Evolutionary conservation across 495 filamentous ascomycete species (phyloP).

Genomic region (Penicilliopsis zonata): DNA sequence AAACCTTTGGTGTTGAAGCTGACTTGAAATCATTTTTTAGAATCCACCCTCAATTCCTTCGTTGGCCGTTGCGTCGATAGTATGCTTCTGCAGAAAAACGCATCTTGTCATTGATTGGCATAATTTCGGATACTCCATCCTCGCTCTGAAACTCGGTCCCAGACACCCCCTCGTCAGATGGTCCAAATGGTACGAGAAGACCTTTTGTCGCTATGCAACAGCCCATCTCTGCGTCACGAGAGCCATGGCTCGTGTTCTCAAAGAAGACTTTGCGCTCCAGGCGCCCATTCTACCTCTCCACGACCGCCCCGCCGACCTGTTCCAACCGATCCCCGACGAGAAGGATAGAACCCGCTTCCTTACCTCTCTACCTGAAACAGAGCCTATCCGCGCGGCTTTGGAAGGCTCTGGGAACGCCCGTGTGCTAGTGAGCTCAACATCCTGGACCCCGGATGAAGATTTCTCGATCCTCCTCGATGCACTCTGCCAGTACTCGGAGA

Average conservation of each 20-base stretch:
- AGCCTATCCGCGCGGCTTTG: slow-evolving; percentile 41
- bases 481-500: slow-evolving; percentile 55
- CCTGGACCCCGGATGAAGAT: slow-evolving; percentile 96
- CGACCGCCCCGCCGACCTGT: slow-evolving; percentile 76
- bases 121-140: slow-evolving; percentile 96
- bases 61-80: slow-evolving; percentile 56
- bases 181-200: slow-evolving; percentile 63
- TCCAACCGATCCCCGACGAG: slow-evolving; percentile 49
- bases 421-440: slow-evolving; percentile 81
- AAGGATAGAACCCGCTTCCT: slow-evolving; percentile 47
- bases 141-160: slow-evolving; percentile 52
- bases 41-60: slow-evolving; percentile 96
- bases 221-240: slow-evolving; percentile 79
- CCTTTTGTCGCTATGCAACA: slow-evolving; percentile 53
- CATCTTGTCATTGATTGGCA: slow-evolving; percentile 93
- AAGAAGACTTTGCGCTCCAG: slow-evolving; percentile 46
- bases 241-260: slow-evolving; percentile 70
- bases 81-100: slow-evolving; percentile 69
- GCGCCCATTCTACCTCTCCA: slow-evolving; percentile 63
- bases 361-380: slow-evolving; percentile 42
- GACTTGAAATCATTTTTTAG: slow-evolving; percentile 25
- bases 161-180: slow-evolving; percentile 64
- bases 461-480: slow-evolving; percentile 84
- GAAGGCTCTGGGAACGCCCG: slow-evolving; percentile 39
- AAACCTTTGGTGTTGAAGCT: background rate